Base-by-base conservation (phyloP, 805 yeast species). In the Candida andamanensis region DNA sequence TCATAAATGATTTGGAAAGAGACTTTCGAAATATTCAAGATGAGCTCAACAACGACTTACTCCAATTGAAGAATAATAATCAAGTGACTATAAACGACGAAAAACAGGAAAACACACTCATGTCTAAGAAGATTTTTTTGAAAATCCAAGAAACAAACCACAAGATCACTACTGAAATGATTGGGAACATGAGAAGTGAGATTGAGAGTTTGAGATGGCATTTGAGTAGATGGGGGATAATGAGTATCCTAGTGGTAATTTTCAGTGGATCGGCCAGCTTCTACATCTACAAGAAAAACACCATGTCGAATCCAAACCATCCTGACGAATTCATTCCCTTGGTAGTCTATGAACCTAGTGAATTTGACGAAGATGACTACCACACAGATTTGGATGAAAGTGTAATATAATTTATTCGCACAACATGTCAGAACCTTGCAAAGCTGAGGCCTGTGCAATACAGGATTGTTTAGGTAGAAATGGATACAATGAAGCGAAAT, bases 181-280 rank as follows among this genome's bases (percentile, higher is more conserved):
- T 79, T 39, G 78, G 92, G 20, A 92, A 85, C 6, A 73, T 87
- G 52, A 76, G 85, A 50, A 80, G 92, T 0, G 92, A 86, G 35
- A 84, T 86, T 36, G 98, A 90, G 58, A 76, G 80, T 37, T 67
- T 90, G 39, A 69, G 97, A 46, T 90, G 98, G 98, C 86, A 85
- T 49, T 76, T 90, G 27, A 87, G 96, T 2, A 69, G 96, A 35
- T 74, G 92, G 53, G 97, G 97, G 7, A 63, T 92, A 20, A 66
- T 84, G 26, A 85, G 92, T 2, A 79, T 87, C 20, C 56, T 83
- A 15, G 63, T 78, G 1, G 67, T 81, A 40, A 84, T 84, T 1
- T 72, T 76, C 34, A 66, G 76, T 15, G 67, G 63, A 3, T 63
- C 67, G 41, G 52, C 62, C 15, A 67, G 79, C 4, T 68, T 84